These are phyloP conservation scores for Leptodontidium sp. DNA, from an alignment of 2,329 filamentous ascomycete genomes.

Conservation along the genomic window DNA sequence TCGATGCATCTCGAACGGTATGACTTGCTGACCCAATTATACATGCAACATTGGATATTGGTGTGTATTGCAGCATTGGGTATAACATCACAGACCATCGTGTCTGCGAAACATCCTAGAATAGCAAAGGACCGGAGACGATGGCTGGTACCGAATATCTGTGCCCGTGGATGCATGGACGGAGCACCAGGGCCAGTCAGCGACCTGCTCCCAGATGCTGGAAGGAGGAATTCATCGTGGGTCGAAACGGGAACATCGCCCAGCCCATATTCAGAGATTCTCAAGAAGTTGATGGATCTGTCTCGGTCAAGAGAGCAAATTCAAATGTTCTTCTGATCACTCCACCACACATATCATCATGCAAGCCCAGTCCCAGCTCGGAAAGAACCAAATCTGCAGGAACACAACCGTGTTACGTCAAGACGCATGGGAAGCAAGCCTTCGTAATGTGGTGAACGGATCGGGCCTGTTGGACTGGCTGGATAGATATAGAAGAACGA, in stretches of 20 bases:
- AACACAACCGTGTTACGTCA: constrained; percentile 18
- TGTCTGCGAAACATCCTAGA: constrained; percentile 13
- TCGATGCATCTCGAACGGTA: constrained; percentile 13
- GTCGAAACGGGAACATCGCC: constrained; percentile 22
- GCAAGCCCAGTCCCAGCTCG: constrained; percentile 1
- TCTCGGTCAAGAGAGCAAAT: background rate
- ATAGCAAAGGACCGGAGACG: constrained; percentile 1
- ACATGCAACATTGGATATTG: constrained; percentile 11
- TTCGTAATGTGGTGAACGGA: background rate
- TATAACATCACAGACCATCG: constrained; percentile 6
- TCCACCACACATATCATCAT: constrained; percentile 4
- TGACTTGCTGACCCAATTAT: constrained; percentile 6
- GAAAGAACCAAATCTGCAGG: constrained; percentile 25
- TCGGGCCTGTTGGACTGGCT: background rate
- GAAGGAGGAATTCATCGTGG: background rate
- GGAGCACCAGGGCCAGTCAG: constrained; percentile 3
- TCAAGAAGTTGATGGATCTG: constrained; percentile 17
- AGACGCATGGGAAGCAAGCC: constrained; percentile 1
- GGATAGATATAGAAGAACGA: background rate
- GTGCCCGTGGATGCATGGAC: constrained; percentile 11
- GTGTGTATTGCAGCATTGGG: constrained; percentile 18
- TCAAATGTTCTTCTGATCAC: background rate
- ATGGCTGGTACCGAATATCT: background rate
- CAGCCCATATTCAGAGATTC: constrained; percentile 15
- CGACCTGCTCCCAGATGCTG: background rate